Conservation (phyloP, 768 basidiomycete species). For the Stropharia rugosoannulata region DNA sequence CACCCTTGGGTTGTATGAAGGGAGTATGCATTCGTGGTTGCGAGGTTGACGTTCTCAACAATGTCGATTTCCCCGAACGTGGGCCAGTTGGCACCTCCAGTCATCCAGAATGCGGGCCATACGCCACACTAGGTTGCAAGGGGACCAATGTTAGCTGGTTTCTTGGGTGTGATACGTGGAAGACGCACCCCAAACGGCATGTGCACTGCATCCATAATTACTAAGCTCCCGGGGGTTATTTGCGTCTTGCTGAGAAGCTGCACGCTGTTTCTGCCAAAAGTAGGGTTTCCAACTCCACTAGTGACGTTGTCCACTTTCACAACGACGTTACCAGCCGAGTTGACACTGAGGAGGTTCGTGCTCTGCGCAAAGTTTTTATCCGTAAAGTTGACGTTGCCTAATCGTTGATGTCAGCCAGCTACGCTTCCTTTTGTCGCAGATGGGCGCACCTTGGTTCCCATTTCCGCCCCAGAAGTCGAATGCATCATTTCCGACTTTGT, state of each 20-base stretch:
- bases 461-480: conserved; percentile 7
- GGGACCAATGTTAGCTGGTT: not conserved
- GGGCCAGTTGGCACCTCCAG: conserved; percentile 10
- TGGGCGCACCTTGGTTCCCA: conserved; percentile 6
- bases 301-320: conserved; percentile 10
- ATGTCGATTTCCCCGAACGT: conserved; percentile 12
- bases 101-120: conserved; percentile 16
- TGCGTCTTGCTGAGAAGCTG: conserved; percentile 11
- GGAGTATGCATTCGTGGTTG: conserved; percentile 5
- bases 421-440: too few species aligned
- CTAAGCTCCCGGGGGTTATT: conserved; percentile 11
- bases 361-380: not conserved
- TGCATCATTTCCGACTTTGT: conserved; percentile 10
- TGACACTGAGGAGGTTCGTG: conserved; percentile 5
- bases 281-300: not conserved
- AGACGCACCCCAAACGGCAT: conserved; percentile 14
- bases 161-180: not conserved
- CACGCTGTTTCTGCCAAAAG: conserved; percentile 7
- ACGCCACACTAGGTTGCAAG: conserved; percentile 5
- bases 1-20: conserved; percentile 10
- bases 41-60: conserved; percentile 14
- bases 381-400: conserved; percentile 6
- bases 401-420: not conserved
- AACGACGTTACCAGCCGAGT: conserved; percentile 9
- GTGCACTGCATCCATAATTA: conserved; percentile 13